Conservation (phyloP, 495 filamentous ascomycete genomes). For the Talaromyces stipitatus region DNA sequence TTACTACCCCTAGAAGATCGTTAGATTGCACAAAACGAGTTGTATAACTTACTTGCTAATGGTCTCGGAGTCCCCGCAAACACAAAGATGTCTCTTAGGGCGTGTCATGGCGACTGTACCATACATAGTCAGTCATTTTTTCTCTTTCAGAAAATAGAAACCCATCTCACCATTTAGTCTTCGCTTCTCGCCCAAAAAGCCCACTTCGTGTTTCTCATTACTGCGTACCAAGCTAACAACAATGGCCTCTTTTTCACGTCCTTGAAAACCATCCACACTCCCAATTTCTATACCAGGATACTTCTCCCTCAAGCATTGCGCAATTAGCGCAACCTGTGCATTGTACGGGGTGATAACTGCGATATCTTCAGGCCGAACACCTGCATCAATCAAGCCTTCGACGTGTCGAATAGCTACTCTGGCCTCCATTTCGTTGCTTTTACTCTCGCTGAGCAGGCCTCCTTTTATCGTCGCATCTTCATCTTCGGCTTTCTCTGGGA, state of each 20-base stretch:
- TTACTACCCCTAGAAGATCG: slow-evolving; percentile 53
- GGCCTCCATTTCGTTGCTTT: slow-evolving; percentile 90
- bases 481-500: slow-evolving; percentile 54
- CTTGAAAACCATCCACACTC: slow-evolving; percentile 95
- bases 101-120: slow-evolving; percentile 84
- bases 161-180: slow-evolving; percentile 68
- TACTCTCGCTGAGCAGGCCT: slow-evolving; percentile 69
- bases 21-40: neutral
- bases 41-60: slow-evolving; percentile 62
- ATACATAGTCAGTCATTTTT: neutral
- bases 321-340: slow-evolving; percentile 76
- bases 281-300: slow-evolving; percentile 85
- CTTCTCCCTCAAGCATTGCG: slow-evolving; percentile 63
- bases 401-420: slow-evolving; percentile 73
- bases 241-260: slow-evolving; percentile 93
- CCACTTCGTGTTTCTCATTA: slow-evolving; percentile 78
- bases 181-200: slow-evolving; percentile 83
- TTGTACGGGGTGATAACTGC: slow-evolving; percentile 96
- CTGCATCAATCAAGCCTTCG: slow-evolving; percentile 62
- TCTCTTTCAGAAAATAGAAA: neutral
- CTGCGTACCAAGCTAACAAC: slow-evolving; percentile 86
- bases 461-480: slow-evolving; percentile 43
- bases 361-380: slow-evolving; percentile 72
- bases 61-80: slow-evolving; percentile 91
- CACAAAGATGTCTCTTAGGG: slow-evolving; percentile 79